phyloP scores from a whole-genome alignment of 2,329 filamentous ascomycete genomes.

The Fusarium verticillioides region DNA sequence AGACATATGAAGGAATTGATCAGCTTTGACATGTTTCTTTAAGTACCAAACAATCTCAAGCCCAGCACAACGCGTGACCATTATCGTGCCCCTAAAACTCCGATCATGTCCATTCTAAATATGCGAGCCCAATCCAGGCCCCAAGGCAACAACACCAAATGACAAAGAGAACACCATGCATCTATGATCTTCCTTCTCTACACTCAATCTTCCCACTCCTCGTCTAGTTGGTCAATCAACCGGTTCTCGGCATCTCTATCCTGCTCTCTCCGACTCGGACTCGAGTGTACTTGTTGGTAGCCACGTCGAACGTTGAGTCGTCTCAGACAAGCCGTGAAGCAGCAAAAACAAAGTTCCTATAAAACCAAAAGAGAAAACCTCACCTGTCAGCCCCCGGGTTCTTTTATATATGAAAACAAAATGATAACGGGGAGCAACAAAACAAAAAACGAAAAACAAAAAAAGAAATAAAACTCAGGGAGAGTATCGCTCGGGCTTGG shows the following conservation, averaged over 20 bases:
- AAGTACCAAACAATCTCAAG: constrained; percentile 16
- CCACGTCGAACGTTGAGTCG: constrained; percentile 73
- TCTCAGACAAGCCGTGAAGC: constrained; percentile 75
- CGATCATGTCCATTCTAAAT: constrained; percentile 34
- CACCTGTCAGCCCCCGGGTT: constrained; percentile 41
- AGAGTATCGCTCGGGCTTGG: constrained; percentile 47
- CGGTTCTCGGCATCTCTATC: constrained; percentile 86
- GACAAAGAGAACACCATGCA: constrained; percentile 13
- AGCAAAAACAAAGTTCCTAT: constrained; percentile 74
- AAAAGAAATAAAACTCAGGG: constrained; percentile 31
- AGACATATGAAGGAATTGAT: not conserved
- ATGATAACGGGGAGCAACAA: not conserved
- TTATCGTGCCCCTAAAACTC: constrained; percentile 39
- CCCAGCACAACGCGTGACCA: constrained; percentile 20
- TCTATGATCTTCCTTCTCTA: not conserved
- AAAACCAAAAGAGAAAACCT: constrained; percentile 17
- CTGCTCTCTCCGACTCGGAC: constrained; percentile 60
- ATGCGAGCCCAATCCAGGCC: constrained; percentile 13
- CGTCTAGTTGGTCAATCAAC: constrained; percentile 93
- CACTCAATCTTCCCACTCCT: constrained; percentile 88
- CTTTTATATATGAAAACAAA: constrained; percentile 6
- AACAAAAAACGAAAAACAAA: not conserved
- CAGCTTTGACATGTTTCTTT: constrained; percentile 23
- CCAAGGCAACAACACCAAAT: not conserved
- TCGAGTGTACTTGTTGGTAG: constrained; percentile 72